Evolutionary conservation across 2,329 filamentous ascomycete genomes (phyloP).

Genomic region (Phaeosphaeriaceae sp.): DNA sequence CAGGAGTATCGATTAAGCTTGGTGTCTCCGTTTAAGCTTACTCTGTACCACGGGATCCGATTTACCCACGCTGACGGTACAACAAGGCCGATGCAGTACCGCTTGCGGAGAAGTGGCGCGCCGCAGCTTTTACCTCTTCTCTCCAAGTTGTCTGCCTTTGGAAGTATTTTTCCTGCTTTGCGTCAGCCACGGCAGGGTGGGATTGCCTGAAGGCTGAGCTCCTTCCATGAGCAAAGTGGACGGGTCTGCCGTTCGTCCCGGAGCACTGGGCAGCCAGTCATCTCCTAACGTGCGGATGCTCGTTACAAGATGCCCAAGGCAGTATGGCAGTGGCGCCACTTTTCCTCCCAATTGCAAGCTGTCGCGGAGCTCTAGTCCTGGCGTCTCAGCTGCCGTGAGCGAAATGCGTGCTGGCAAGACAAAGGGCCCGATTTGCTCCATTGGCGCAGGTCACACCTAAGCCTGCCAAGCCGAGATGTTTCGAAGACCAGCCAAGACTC

Average conservation of each 20-base stretch:
- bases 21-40: slow-evolving; percentile 47
- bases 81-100: slow-evolving; percentile 12
- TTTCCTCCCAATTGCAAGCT: slow-evolving; percentile 24
- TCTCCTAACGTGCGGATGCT: slow-evolving; percentile 13
- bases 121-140: slow-evolving; percentile 1
- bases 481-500: slow-evolving; percentile 38
- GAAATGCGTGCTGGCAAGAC: slow-evolving; percentile 24
- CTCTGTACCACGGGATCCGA: slow-evolving; percentile 36
- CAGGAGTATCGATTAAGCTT: slow-evolving; percentile 36
- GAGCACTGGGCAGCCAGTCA: slow-evolving; percentile 10
- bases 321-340: slow-evolving; percentile 24
- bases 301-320: slow-evolving; percentile 27
- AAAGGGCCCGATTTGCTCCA: slow-evolving; percentile 39
- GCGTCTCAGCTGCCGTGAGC: slow-evolving; percentile 39
- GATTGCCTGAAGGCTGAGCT: background rate
- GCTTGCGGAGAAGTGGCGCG: background rate
- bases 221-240: background rate
- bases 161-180: background rate
- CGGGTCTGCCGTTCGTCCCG: slow-evolving; percentile 3
- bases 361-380: slow-evolving; percentile 16
- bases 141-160: slow-evolving; percentile 3
- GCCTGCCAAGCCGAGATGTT: slow-evolving; percentile 44
- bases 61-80: slow-evolving; percentile 38
- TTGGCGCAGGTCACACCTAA: slow-evolving; percentile 43
- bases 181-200: background rate